phyloP scores from a whole-genome alignment of 208 protist genomes.

The Novymonas esmeraldas region DNA sequence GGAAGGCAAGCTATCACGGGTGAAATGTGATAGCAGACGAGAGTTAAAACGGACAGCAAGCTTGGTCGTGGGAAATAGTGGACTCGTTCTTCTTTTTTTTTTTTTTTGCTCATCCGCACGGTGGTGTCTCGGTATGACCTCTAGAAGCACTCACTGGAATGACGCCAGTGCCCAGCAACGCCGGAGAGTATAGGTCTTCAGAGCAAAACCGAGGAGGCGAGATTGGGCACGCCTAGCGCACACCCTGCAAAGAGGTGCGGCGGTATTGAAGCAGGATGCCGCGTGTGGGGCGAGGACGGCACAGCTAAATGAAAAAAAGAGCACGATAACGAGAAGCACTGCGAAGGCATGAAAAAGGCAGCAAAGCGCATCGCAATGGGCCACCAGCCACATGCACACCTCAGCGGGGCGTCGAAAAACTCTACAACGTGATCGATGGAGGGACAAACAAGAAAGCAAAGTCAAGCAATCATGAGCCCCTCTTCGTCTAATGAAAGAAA shows the following conservation, averaged over 20 bases:
- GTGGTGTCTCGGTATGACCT: not conserved
- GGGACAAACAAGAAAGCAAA: conserved; percentile 1
- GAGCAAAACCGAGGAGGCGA: not conserved
- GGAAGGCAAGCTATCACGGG: not conserved
- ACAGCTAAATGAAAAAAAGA: conserved; percentile 6
- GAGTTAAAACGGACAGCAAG: conserved; percentile 1
- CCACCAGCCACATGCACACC: conserved; percentile 12
- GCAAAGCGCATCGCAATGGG: not conserved
- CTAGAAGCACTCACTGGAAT: not conserved
- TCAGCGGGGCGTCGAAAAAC: conserved; percentile 5
- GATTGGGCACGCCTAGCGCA: not conserved
- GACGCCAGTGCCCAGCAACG: not conserved
- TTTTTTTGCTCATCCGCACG: too few species aligned
- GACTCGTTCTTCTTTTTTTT: too few species aligned
- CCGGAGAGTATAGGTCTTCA: conserved; percentile 8
- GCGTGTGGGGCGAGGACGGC: not conserved
- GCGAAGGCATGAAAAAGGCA: not conserved
- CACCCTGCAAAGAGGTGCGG: not conserved
- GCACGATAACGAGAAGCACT: conserved; percentile 9
- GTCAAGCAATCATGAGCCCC: not conserved
- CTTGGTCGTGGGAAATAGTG: conserved; percentile 4
- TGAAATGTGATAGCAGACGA: not conserved
- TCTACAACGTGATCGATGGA: not conserved
- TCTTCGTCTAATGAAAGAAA: too few species aligned
- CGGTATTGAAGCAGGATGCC: not conserved